Conservation (phyloP, 2,329 filamentous ascomycete species). For the Boeremia exigua region DNA sequence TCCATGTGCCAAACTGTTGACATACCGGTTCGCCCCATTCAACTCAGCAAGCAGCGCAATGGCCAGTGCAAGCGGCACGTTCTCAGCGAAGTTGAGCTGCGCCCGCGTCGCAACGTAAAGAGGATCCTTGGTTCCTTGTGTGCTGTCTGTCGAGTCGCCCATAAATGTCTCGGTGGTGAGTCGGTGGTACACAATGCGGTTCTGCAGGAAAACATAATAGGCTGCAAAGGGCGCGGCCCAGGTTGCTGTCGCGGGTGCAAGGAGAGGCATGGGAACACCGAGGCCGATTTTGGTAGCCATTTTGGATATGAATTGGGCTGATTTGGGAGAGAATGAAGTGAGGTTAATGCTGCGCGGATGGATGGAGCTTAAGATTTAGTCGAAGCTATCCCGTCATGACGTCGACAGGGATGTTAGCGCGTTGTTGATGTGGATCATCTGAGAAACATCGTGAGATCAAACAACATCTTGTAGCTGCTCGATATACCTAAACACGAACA, state of each 20-base stretch:
- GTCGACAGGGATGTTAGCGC: too few relatives aligned
- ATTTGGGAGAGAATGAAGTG: not conserved
- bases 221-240: slow-evolving; percentile 51
- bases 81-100: slow-evolving; percentile 54
- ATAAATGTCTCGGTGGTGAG: slow-evolving; percentile 18
- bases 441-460: not conserved
- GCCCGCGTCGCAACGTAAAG: slow-evolving; percentile 47
- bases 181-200: slow-evolving; percentile 48
- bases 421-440: not conserved
- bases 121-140: slow-evolving; percentile 28
- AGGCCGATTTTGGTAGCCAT: slow-evolving; percentile 43
- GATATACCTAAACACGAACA: not conserved
- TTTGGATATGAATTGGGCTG: not conserved
- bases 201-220: slow-evolving; percentile 52
- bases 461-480: too few relatives aligned
- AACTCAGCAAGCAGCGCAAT: slow-evolving; percentile 52
- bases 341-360: not conserved
- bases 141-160: slow-evolving; percentile 31
- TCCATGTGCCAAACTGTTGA: not conserved
- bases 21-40: slow-evolving; percentile 51
- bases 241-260: slow-evolving; percentile 48
- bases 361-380: not conserved
- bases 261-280: slow-evolving; percentile 38
- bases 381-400: slow-evolving; percentile 10
- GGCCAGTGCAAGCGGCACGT: slow-evolving; percentile 50